Conservation (phyloP, 495 filamentous ascomycete species). For the Coniosporium apollinis region DNA sequence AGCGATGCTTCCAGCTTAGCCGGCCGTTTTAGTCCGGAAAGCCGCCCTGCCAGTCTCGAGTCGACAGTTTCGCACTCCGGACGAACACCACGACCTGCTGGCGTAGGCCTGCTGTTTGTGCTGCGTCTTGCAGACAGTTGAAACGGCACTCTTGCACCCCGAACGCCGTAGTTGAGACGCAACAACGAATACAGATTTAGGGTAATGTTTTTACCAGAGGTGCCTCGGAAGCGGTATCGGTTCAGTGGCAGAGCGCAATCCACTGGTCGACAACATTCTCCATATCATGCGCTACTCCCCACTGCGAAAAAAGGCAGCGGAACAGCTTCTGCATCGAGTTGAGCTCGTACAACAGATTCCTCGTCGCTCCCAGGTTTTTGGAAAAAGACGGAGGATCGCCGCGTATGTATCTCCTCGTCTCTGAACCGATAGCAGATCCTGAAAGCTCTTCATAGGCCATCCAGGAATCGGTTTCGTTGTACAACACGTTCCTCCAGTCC, state of each 20-base stretch:
- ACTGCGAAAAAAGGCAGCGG: constrained; percentile 30
- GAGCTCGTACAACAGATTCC: constrained; percentile 32
- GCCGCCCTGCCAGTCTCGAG: too few relatives aligned
- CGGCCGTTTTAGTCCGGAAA: too few relatives aligned
- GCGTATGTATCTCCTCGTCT: constrained; percentile 26
- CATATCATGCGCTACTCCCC: constrained; percentile 35
- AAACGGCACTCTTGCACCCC: too few relatives aligned
- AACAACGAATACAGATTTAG: too few relatives aligned
- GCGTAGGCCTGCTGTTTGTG: too few relatives aligned
- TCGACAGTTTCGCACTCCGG: too few relatives aligned
- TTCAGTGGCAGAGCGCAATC: constrained; percentile 30
- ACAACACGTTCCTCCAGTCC: constrained; percentile 29
- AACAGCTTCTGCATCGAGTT: constrained; percentile 36
- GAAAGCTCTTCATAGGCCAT: constrained; percentile 14
- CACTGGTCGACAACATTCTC: constrained; percentile 30
- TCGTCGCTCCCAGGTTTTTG: constrained; percentile 13
- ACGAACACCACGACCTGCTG: too few relatives aligned
- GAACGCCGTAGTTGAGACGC: too few relatives aligned
- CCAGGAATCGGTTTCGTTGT: constrained; percentile 23
- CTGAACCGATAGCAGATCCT: constrained; percentile 12
- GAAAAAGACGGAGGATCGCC: constrained; percentile 17
- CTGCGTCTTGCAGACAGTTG: too few relatives aligned
- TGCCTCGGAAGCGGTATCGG: too few relatives aligned
- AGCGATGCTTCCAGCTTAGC: too few relatives aligned
- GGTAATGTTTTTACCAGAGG: too few relatives aligned